Base-by-base conservation (phyloP, 192 early-diverging fungal genomes). In the Coemansia sp. region DNA sequence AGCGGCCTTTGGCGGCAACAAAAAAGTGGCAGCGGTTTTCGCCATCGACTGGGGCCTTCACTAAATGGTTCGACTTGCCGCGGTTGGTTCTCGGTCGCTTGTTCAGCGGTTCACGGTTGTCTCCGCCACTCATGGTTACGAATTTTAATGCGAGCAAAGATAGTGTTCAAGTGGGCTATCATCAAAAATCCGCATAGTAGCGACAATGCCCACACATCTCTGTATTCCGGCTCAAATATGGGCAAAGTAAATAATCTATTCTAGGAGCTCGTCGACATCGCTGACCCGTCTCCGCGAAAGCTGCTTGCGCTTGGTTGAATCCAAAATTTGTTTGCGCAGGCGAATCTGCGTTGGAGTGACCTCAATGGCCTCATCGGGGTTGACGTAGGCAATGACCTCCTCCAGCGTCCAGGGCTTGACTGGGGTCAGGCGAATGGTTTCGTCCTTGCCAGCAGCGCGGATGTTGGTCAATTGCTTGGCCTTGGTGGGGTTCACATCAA, bases 401-500 rank as follows among this genome's bases (percentile, higher is more conserved):
- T 94, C 92, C 38, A 94, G 70, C 20, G 86, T 75, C 78, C 88
- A 83, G 35, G 82, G 73, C 39, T 86, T 86, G 7, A 87, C 86
- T 2, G 92, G 92, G 16, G 83, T 83, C 42, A 94, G 75, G 34
- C 88, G 77, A 42, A 92, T 86, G 38, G 86, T 74, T 0, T 94
- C 91, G 45, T 94, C 92, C 74, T 94, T 94, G 53, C 86, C 85
- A 8, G 87, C 88, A 4, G 87, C 87, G 3, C 92, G 86, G 62
- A 93, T 86, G 79, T 94, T 94, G 20, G 90, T 91, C 33, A 90
- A 77, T 70, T 88, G 88, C 83, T 94, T 94, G 33, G 87, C 86
- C 70, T 90, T 90, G 21, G 88, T 88, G 0, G 92, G 92, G 78
- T 94, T 94, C 48, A 94, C 92, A 50, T 92, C 91, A 53, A 94